Evolutionary conservation across 1,284 basidiomycete genomes (phyloP), one percentile per base, ranked within the genome.

Genomic region (Salmacisia buchloeana): DNA sequence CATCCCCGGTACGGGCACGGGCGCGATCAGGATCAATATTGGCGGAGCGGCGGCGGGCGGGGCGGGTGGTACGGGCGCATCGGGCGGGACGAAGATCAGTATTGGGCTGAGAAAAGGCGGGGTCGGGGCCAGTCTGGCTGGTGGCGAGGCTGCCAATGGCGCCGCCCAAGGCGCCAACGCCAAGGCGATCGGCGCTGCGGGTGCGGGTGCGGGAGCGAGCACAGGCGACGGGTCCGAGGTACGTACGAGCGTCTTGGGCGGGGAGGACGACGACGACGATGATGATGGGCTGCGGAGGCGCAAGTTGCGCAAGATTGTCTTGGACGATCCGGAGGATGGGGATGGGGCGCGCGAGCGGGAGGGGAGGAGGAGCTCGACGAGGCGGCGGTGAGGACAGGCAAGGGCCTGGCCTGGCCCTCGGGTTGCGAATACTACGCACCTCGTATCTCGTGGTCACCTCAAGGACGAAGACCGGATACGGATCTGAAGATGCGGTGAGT

Each of bases 21-120:
- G 66, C 12, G 66, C 70, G 29, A 75, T 79, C 62, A 72, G 73
- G 62, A 68, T 79, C 63, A 74, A 68, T 21, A 70, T 77, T 41
- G 43, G 12, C 12, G 34, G 60, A 43, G 23, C 45, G 39, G 61
- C 33, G 3, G 63, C 54, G 46, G 23, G 21, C 31, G 57, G 41
- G 10, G 57, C 46, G 21, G 60, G 15, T 2, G 59, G 34, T n/a
- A 31, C 31, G 15, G 33, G 52, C 23, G 56, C 45, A 9, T 45
- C 39, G 1, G 34, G 13, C 5, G 25, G 23, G 15, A 29, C 36
- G 49, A 25, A 29, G 27, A 54, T 54, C 39, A 35, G 36, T 29
- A 65, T 56, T 27, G 38, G 31, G 1, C 34, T 60, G 35, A 56
- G n/a, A 29, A 58, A 61, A 7, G 58, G 27, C 21, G 54, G 41